phyloP scores from a whole-genome alignment of 2,329 filamentous ascomycete genomes.

The Calonectria ilicicola region DNA sequence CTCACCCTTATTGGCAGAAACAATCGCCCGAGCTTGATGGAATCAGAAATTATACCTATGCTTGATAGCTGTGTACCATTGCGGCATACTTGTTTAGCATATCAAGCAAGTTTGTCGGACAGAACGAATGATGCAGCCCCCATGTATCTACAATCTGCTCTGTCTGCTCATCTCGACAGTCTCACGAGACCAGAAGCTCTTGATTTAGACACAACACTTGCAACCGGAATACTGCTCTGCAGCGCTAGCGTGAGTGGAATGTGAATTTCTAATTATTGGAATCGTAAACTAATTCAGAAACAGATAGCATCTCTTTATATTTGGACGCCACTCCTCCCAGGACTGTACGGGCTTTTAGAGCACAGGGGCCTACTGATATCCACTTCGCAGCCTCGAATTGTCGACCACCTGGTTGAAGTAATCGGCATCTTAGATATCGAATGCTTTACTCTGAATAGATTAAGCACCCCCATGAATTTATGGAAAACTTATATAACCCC shows the following conservation, averaged over 20 bases:
- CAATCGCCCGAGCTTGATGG: background rate
- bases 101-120: constrained; percentile 11
- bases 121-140: background rate
- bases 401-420: constrained; percentile 9
- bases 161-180: constrained; percentile 7
- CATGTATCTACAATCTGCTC: constrained; percentile 6
- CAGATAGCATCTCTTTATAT: constrained; percentile 16
- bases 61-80: background rate
- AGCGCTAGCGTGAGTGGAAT: constrained; percentile 9
- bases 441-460: constrained; percentile 8
- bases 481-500: constrained; percentile 8
- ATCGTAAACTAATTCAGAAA: background rate
- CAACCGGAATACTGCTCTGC: constrained; percentile 12
- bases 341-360: background rate
- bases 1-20: constrained; percentile 10
- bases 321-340: constrained; percentile 16
- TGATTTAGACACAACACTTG: constrained; percentile 3
- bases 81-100: constrained; percentile 5
- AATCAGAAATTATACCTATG: constrained; percentile 6
- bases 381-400: background rate
- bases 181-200: constrained; percentile 4
- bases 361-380: background rate
- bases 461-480: constrained; percentile 5
- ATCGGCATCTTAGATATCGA: constrained; percentile 15
- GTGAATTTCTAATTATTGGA: background rate